These are phyloP conservation scores for Boechera divaricarpa DNA, from an alignment of 345 rosid species.

Conservation along the genomic window DNA sequence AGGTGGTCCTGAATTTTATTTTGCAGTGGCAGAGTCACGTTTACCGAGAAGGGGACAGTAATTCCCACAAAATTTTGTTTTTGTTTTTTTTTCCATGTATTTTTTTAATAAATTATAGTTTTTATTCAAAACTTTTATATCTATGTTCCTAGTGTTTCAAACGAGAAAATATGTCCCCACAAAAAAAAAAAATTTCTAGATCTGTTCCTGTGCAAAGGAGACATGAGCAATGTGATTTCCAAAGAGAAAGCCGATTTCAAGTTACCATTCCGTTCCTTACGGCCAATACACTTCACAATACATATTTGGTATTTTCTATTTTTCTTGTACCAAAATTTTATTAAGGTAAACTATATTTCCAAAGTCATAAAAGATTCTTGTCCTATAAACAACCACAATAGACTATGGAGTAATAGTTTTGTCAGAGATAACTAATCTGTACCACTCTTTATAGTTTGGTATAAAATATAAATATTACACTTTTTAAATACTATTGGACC, in stretches of 20 bases:
- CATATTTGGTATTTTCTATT: conserved; percentile 1
- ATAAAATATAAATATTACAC: not conserved
- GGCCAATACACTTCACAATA: conserved; percentile 14
- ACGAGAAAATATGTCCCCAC: no score
- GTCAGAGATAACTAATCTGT: conserved; percentile 1
- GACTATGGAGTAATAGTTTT: not conserved
- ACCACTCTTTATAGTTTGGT: not conserved
- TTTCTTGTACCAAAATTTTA: not conserved
- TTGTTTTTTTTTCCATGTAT: no score
- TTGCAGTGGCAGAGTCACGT: no score
- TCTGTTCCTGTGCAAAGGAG: no score
- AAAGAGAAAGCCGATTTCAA: not conserved
- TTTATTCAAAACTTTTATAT: no score
- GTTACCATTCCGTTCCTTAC: not conserved
- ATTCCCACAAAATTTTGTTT: no score
- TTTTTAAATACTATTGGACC: not conserved
- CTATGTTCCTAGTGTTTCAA: no score
- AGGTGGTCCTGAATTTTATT: no score
- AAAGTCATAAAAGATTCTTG: not conserved
- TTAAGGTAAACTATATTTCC: not conserved
- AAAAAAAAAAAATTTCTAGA: no score
- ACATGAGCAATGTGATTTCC: conserved; percentile 4
- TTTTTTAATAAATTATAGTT: no score
- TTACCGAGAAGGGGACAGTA: no score
- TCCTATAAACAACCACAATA: not conserved